phyloP scores from a whole-genome alignment of 2,329 filamentous ascomycete genomes.

The Epichloe hybrida region DNA sequence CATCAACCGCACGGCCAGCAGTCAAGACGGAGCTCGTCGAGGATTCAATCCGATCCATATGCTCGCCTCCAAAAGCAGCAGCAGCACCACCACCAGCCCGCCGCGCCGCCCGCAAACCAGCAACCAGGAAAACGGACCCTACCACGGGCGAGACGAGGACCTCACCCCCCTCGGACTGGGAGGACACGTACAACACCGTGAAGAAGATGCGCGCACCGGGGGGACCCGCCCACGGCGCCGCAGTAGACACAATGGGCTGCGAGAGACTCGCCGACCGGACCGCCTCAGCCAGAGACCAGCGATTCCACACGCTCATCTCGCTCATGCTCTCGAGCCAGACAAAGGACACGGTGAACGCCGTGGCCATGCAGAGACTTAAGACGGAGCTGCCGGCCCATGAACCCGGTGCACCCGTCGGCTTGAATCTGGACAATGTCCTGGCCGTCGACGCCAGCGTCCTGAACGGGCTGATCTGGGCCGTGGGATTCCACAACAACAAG shows the following conservation, averaged over 20 bases:
- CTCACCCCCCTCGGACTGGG: slow-evolving; percentile 67
- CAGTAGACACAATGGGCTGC: slow-evolving; percentile 97
- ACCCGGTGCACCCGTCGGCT: slow-evolving; percentile 31
- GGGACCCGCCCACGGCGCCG: slow-evolving; percentile 53
- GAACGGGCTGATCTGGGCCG: slow-evolving; percentile 66
- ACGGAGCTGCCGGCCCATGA: slow-evolving; percentile 48
- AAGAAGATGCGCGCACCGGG: slow-evolving; percentile 55
- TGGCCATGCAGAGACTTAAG: slow-evolving; percentile 68
- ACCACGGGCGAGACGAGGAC: slow-evolving; percentile 26
- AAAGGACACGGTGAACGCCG: slow-evolving; percentile 81
- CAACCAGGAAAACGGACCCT: slow-evolving; percentile 26
- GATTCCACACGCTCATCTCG: slow-evolving; percentile 76
- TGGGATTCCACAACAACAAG: slow-evolving; percentile 93
- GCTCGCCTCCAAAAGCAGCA: slow-evolving; percentile 11
- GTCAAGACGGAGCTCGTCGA: slow-evolving; percentile 26
- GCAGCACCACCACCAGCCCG: slow-evolving; percentile 7
- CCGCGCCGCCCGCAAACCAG: slow-evolving; percentile 31
- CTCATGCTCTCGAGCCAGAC: slow-evolving; percentile 90
- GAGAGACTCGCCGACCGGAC: slow-evolving; percentile 51
- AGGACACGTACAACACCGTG: slow-evolving; percentile 63
- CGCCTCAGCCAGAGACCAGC: slow-evolving; percentile 41
- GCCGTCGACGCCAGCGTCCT: slow-evolving; percentile 49
- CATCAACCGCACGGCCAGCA: slow-evolving; percentile 7
- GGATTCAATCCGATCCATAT: slow-evolving; percentile 12
- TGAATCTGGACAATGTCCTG: slow-evolving; percentile 68